Base-by-base conservation (phyloP, 2,329 filamentous ascomycete genomes). In the Monilinia laxa region DNA sequence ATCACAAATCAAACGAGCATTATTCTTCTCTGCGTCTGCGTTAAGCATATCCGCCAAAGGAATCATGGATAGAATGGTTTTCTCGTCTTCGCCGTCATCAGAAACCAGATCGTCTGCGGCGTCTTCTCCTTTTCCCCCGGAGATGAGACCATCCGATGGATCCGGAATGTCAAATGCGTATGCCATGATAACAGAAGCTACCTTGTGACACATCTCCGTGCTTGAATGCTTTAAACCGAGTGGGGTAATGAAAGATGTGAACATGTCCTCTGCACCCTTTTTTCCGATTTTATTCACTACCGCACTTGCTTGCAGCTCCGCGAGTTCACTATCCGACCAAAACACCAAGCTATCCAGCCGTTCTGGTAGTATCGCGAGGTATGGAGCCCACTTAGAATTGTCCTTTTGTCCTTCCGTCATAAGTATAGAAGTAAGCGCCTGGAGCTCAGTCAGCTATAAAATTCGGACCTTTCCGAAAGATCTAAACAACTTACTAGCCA, bases 11-110 rank as follows among this genome's bases (percentile, higher is more conserved):
- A 77, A 68, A 73, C 80, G 75, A 69, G 84, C 85, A 72, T 91
- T 90, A 73, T 89, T 89, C 58, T 81, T 80, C 69, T 89, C 83
- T 7, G 85, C 87, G 75, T 91, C 86, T 5, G 88, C 88, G 72
- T 90, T 91, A 25, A 91, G 81, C 78, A 90, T 83, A 75, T 90
- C 88, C n/a, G 88, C 88, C 67, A 91, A 76, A 3, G 88, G 88
- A 1, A 91, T 84, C 86, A 90, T 88, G 55, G 85, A 87, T 71
- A 90, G 88, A 51, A 75, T 71, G 1, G 74, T 74, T 47, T 79
- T 74, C 45, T 80, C 79, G 31, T 82, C 80, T 28, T 81, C 78
- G 14, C 81, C 81, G 70, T 84, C 80, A 18, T 80, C 81, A 20
- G 74, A 75, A 69, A 82, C 73, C 60, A 82, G 80, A 4, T 80